Evolutionary conservation across 208 protist genomes (phyloP), one percentile per base, ranked within the genome.

Genomic region (Sergeia podlipaevii): DNA sequence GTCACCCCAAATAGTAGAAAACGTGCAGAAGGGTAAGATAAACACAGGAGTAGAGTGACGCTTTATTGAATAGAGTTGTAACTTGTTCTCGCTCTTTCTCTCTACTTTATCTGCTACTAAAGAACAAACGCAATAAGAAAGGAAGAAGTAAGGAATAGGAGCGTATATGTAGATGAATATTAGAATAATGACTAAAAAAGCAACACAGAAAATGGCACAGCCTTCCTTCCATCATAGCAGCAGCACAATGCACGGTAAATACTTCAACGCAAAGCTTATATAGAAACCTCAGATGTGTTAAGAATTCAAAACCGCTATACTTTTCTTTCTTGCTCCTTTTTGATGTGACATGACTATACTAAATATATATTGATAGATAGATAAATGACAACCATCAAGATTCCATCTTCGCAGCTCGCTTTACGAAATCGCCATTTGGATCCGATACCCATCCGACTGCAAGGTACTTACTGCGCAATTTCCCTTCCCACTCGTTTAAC

Each of bases 401-500:
- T 3, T 74, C 56, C 29, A 93, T 65, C 6, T 52, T 29, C 10
- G 74, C 61, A 4, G 71, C 74, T 4, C 67, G 51, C 53, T 78
- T 85, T n/a, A 59, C 54, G 21, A 90, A 85, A 34, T 80, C 70
- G 15, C 27, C 57, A 26, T 72, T 62, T 11, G 77, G 65, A 29
- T 84, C 74, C 32, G 71, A 70, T 30, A 94, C 65, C 83, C 86
- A 94, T 8, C 86, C 86, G 15, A 91, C 86, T 13, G 53, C 60
- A 23, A 67, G 50, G 66, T 96, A 96, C 67, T 96, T 96, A 55
- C 74, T 75, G 39, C 80, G 63, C 20, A 96, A 56, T 15, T 67
- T 68, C 60, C 85, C 84, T 63, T 93, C 89, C 89, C 89, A 96
- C 49, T 93, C 85, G 32, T 92, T 71, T n/a, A 96, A 69, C 10